Evolutionary conservation across 495 filamentous ascomycete species (phyloP), one percentile per base, ranked within the genome.

Genomic region (Annulohypoxylon maeteangense): DNA sequence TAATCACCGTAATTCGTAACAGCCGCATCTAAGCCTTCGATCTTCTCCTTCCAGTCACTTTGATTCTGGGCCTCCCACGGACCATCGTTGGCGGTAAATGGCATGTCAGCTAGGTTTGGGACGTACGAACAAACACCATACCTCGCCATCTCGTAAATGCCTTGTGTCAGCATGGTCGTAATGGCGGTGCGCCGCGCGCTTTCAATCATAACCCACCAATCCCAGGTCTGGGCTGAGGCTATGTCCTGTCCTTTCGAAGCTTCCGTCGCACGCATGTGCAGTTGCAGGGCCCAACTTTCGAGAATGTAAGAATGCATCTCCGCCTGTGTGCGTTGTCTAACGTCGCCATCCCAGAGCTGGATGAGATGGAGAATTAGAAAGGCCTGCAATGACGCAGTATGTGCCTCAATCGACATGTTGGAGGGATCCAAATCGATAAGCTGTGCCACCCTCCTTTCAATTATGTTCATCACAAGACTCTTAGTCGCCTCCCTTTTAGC

Each of bases 341-440:
- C 20, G 34, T 57, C 54, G 32, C 54, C 54, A 40, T 57, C 54
- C 54, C 54, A 57, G 0, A 57, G 54, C 22, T 57, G 54, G 20
- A 57, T 40, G n/a, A 22, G 20, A 7, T 57, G 54, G 6, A 57
- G 31, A n/a, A 57, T 57, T 1, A 57, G 32, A 27, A 57, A 40
- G 7, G 54, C 54, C 14, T 57, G 54, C 36, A 57, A 11, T 4
- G 54, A 29, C 2, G 54, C 54, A 10, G 36, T 18, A 22, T 57
- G 54, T 12, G 20, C 12, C 20, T 57, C 54, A 20, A 57, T 3
- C 2, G 54, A 57, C 27, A 38, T n/a, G 7, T 36, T 10, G 11
- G 54, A 40, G 5, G 32, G 54, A 11, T 57, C 34, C 20, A 40
- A 1, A 2, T 23, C 22, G 12, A 57, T 57, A 8, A 57, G 32